A percentile compares a stretch with the other conserved stretches of the same genome.
Conservation (phyloP, 225 moss, liverwort and hornwort species). For the Ulota crispa region DNA sequence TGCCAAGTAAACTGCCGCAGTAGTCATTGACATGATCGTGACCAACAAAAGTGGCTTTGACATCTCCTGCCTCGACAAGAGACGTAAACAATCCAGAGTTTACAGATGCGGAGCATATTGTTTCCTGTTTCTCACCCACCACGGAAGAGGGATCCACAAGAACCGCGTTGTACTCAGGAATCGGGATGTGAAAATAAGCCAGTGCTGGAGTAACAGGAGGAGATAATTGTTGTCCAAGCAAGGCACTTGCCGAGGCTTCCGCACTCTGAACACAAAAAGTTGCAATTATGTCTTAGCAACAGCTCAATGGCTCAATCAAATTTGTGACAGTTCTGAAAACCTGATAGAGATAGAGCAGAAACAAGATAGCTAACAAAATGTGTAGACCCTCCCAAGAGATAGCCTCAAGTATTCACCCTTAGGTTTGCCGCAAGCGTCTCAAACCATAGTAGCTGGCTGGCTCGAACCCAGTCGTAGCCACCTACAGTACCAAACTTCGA, state of each 20-base stretch:
- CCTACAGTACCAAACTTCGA: conserved; percentile 73
- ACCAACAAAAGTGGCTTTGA: conserved; percentile 91
- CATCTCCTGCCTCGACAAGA: conserved; percentile 77
- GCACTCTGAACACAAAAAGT: conserved; percentile 40
- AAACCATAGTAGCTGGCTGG: conserved; percentile 90
- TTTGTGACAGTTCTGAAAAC: not conserved
- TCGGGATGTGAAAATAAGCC: conserved; percentile 92
- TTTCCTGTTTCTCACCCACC: conserved; percentile 84
- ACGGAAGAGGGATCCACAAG: conserved; percentile 53
- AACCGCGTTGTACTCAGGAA: conserved; percentile 87
- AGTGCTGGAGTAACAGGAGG: conserved; percentile 66
- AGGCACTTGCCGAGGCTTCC: conserved; percentile 31
- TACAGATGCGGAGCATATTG: conserved; percentile 68
- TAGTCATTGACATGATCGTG: conserved; percentile 99
- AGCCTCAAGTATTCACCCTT: conserved; percentile 45
- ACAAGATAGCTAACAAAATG: not conserved
- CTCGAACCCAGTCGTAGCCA: conserved; percentile 94
- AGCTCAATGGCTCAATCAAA: not conserved
- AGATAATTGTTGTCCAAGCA: conserved; percentile 27
- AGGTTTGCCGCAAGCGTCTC: conserved; percentile 67
- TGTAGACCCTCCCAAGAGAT: not conserved
- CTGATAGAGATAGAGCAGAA: conserved; percentile 1
- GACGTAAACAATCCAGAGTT: conserved; percentile 93
- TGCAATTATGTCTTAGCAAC: conserved; percentile 20
- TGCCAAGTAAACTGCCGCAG: conserved; percentile 83